Evolutionary conservation across 2,329 filamentous ascomycete genomes (phyloP), one percentile per base, ranked within the genome.

Genomic region (Cladosporium cucumerinum): DNA sequence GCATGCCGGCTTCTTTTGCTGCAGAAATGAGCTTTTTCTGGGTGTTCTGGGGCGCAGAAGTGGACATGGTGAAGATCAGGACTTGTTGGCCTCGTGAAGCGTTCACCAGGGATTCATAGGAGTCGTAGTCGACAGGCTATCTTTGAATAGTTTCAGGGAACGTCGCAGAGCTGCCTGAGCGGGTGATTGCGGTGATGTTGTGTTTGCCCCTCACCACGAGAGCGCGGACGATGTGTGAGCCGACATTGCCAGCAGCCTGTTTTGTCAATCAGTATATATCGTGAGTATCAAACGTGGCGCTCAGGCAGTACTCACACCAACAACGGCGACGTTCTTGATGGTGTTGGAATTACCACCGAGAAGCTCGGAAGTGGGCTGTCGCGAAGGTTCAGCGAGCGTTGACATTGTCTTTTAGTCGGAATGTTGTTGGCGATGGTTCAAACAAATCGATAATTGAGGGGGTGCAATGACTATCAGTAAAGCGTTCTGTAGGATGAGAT

Each of bases 141-240:
- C 70, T 55, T 3, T 48, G 55, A 28, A 75, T 57, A 55, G 61
- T 70, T 30, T 39, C 26, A 28, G 69, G 69, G 18, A 68, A 66
- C 64, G 32, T 68, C 48, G 84, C 85, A 18, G 67, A 76, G 75
- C 74, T 78, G 68, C 69, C 76, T 39, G 65, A 59, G 21, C 79
- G 78, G 25, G 77, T 76, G 43, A 81, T 70, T 57, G 78, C 75
- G 1, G 78, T 79, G 61, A 80, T 66, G 14, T 66, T 71, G 66
- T 76, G 72, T 57, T 73, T 73, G 63, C 72, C 72, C 34, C 67
- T 67, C 18, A 68, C 66, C 46, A 77, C 66, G 21, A 79, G 68
- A n/a, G 70, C 71, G 30, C 71, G 67, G 28, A 71, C 69, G 16
- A 78, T 74, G 60, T 70, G 71, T 60, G 72, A 74, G 64, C 76